Percentiles rank a stretch among this genome's conserved stretches.
These are phyloP conservation scores for Neoboletus magnificus DNA, from an alignment of 768 basidiomycete species.

Conservation along the genomic window DNA sequence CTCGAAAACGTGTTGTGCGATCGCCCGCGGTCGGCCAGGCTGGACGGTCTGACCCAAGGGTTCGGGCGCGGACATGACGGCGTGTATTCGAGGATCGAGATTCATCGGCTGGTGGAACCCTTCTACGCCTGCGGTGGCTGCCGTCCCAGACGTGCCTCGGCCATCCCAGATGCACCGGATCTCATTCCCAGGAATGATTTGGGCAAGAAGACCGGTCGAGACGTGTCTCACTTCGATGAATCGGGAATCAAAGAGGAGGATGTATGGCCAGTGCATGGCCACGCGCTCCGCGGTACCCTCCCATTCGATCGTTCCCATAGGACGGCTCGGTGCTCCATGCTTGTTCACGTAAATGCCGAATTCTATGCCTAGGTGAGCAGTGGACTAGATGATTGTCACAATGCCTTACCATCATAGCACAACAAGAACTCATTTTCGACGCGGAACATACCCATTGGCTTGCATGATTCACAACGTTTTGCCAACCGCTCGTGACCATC, in stretches of 20 bases:
- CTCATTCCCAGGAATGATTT: constrained; percentile 80
- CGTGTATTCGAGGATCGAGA: constrained; percentile 83
- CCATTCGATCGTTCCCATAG: constrained; percentile 81
- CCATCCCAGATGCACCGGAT: constrained; percentile 91
- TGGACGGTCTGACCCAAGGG: constrained; percentile 37
- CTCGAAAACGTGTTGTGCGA: constrained; percentile 74
- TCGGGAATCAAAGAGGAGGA: constrained; percentile 82
- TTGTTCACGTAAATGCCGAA: constrained; percentile 92
- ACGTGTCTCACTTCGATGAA: constrained; percentile 91
- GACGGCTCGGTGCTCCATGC: constrained; percentile 81
- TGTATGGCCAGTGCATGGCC: constrained; percentile 85
- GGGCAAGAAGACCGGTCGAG: constrained; percentile 72
- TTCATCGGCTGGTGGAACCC: constrained; percentile 41
- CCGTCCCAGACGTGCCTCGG: constrained; percentile 40
- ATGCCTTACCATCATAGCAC: constrained; percentile 73
- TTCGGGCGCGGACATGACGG: constrained; percentile 68
- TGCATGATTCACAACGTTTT: constrained; percentile 75
- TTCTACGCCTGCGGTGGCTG: constrained; percentile 30
- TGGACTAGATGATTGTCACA: background rate
- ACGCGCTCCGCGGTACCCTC: constrained; percentile 88
- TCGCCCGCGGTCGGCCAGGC: constrained; percentile 41
- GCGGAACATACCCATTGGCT: constrained; percentile 88
- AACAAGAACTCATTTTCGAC: constrained; percentile 87
- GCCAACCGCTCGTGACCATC: constrained; percentile 67
- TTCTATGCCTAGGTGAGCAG: constrained; percentile 42